A percentile compares a stretch with the other conserved stretches of the same genome.
Evolutionary conservation across 2,329 filamentous ascomycete species (phyloP).

Genomic region (Venturia effusa): DNA sequence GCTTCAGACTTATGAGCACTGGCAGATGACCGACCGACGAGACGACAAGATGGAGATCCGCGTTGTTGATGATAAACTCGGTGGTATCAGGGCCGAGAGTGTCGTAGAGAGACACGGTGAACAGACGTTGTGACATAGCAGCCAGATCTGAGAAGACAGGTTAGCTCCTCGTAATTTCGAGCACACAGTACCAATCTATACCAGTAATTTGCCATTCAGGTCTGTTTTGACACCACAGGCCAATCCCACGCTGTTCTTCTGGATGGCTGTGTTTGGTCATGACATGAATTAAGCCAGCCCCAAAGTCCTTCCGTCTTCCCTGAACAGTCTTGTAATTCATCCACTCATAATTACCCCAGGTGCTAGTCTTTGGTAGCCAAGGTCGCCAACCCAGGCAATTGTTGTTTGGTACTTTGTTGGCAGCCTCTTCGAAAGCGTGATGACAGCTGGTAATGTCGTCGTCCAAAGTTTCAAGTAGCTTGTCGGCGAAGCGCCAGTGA

Average conservation of each 20-base stretch:
- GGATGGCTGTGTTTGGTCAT: constrained; percentile 54
- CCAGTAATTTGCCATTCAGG: constrained; percentile 81
- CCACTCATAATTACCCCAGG: constrained; percentile 72
- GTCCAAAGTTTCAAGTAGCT: constrained; percentile 60
- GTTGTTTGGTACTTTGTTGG: constrained; percentile 43
- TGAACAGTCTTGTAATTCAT: constrained; percentile 71
- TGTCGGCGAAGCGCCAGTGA: constrained; percentile 67
- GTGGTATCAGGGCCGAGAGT: constrained; percentile 83
- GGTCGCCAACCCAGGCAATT: constrained; percentile 71
- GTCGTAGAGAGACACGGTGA: constrained; percentile 88
- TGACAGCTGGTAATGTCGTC: constrained; percentile 48
- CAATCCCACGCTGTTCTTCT: constrained; percentile 55
- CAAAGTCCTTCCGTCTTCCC: constrained; percentile 69
- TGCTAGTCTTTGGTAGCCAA: constrained; percentile 64
- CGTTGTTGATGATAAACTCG: constrained; percentile 93
- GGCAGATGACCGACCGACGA: constrained; percentile 74
- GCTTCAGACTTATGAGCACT: constrained; percentile 65
- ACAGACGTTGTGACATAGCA: constrained; percentile 77
- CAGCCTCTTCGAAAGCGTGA: constrained; percentile 1
- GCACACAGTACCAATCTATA: constrained; percentile 23
- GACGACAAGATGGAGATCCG: constrained; percentile 62
- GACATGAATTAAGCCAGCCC: constrained; percentile 73
- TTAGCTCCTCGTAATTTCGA: not conserved
- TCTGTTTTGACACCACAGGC: constrained; percentile 77
- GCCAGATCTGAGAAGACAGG: constrained; percentile 51